Percentiles rank a stretch among this genome's conserved stretches.
These are phyloP conservation scores for Phaffomyces thermotolerans DNA, from an alignment of 805 yeast species.

Conservation along the genomic window DNA sequence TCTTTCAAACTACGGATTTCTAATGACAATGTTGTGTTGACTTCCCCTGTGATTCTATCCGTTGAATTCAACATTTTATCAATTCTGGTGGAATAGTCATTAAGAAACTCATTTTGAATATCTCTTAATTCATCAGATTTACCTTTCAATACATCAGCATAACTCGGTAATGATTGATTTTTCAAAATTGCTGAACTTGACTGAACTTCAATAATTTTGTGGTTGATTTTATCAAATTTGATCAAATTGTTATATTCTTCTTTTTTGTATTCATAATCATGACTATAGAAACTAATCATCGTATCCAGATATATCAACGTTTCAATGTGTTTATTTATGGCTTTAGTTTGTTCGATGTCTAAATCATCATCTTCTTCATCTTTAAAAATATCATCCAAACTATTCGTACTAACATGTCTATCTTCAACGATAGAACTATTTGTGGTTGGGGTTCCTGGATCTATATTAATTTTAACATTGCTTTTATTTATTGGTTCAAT, in stretches of 20 bases:
- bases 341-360: slow-evolving; percentile 20
- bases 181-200: slow-evolving; percentile 1
- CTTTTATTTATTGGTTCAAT: slow-evolving; percentile 19
- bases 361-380: slow-evolving; percentile 4
- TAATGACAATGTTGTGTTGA: slow-evolving; percentile 61
- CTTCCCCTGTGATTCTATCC: slow-evolving; percentile 65
- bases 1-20: slow-evolving; percentile 51
- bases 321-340: slow-evolving; percentile 8
- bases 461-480: slow-evolving; percentile 1
- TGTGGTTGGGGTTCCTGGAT: slow-evolving; percentile 2
- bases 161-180: slow-evolving; percentile 3
- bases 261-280: slow-evolving; percentile 13
- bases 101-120: slow-evolving; percentile 16
- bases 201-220: slow-evolving; percentile 6
- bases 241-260: slow-evolving; percentile 9
- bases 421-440: not conserved
- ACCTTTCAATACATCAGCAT: slow-evolving; percentile 12
- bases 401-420: not conserved
- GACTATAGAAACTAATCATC: slow-evolving; percentile 16
- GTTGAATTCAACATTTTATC: slow-evolving; percentile 56
- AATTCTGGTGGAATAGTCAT: slow-evolving; percentile 38
- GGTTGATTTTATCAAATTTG: slow-evolving; percentile 10
- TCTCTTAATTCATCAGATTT: slow-evolving; percentile 15
- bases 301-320: slow-evolving; percentile 3
- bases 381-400: not conserved